Conservation (phyloP, 352 stramenopile genomes). For the Aphanomyces invadans region DNA sequence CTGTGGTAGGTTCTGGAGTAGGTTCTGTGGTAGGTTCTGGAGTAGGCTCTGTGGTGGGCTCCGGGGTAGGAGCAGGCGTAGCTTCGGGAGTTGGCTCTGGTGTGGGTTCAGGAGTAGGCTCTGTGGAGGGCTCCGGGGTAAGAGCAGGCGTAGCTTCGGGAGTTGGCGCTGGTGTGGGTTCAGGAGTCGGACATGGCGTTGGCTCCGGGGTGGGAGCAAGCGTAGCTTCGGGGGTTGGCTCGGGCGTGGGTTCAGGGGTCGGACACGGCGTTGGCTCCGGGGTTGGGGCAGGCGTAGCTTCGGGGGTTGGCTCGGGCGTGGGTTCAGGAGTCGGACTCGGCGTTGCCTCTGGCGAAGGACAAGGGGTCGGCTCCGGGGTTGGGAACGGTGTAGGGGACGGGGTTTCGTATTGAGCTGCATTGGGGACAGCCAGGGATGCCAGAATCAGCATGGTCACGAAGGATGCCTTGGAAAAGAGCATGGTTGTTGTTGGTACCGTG, state of each 20-base stretch:
- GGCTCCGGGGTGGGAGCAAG: background rate
- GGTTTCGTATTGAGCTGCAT: background rate
- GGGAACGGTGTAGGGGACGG: background rate
- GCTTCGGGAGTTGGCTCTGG: background rate
- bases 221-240: background rate
- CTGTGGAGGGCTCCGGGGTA: background rate
- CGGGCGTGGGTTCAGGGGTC: background rate
- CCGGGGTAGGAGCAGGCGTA: background rate
- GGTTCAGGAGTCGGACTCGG: background rate
- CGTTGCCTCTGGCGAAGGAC: background rate
- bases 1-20: background rate
- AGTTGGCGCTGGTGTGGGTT: background rate
- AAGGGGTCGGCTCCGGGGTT: background rate
- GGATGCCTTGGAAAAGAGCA: slow-evolving; percentile 7
- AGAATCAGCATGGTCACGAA: background rate
- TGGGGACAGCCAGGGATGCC: background rate
- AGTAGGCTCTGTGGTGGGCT: background rate
- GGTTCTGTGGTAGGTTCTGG: background rate
- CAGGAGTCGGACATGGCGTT: background rate
- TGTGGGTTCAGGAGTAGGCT: background rate
- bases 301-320: background rate
- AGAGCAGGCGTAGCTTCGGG: background rate
- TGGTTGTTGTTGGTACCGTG: background rate
- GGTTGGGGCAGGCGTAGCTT: background rate
- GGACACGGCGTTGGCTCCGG: background rate